A percentile compares a stretch with the other conserved stretches of the same genome.
Conservation (phyloP, 1,139 yeast genomes). For the Hansenula lynferdii region DNA sequence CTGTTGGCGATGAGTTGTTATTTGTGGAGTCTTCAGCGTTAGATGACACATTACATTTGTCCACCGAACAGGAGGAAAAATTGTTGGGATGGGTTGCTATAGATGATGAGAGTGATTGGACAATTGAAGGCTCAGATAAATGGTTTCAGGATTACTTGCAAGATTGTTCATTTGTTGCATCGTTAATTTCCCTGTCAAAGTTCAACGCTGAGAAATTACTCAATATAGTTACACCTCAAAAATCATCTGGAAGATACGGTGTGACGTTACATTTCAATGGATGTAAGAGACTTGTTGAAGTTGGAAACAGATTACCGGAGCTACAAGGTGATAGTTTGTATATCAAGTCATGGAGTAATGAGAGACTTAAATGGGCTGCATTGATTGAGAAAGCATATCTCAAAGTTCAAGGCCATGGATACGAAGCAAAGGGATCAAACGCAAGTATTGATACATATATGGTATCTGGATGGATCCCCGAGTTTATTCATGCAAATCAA, state of each 20-base stretch:
- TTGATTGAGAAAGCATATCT: constrained; percentile 74
- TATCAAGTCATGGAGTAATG: constrained; percentile 38
- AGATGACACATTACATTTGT: constrained; percentile 8
- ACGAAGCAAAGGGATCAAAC: constrained; percentile 73
- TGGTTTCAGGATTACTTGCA: constrained; percentile 51
- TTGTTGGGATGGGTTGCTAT: constrained; percentile 16
- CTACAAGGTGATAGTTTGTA: constrained; percentile 23
- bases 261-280: constrained; percentile 57
- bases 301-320: constrained; percentile 43
- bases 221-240: constrained; percentile 28
- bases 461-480: constrained; percentile 74
- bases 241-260: constrained; percentile 30
- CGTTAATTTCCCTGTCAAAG: constrained; percentile 42
- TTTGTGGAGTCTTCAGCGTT: constrained; percentile 15
- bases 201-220: constrained; percentile 16
- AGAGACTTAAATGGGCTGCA: constrained; percentile 57
- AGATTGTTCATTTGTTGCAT: constrained; percentile 78
- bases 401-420: constrained; percentile 48
- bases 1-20: constrained; percentile 23
- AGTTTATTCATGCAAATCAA: constrained; percentile 35
- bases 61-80: constrained; percentile 6
- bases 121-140: constrained; percentile 26
- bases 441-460: constrained; percentile 67
- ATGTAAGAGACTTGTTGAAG: constrained; percentile 40
- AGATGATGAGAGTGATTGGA: constrained; percentile 23